Evolutionary conservation across 805 yeast genomes (phyloP).

Genomic region (Metschnikowia matae): DNA sequence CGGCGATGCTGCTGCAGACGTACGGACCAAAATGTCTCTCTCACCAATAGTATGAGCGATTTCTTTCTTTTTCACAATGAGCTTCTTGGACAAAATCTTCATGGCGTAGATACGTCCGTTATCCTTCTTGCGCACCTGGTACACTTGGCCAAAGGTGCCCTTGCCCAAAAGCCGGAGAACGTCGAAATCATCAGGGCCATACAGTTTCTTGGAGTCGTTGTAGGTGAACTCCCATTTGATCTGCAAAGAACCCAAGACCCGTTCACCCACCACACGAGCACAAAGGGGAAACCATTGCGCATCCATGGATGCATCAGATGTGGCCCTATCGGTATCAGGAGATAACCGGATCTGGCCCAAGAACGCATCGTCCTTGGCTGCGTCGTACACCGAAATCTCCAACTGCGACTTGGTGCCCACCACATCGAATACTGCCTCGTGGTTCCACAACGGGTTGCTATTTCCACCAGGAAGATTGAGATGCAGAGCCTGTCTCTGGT

Average conservation of each 20-base stretch:
- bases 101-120: conserved; percentile 91
- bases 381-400: conserved; percentile 89
- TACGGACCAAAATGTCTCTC: conserved; percentile 87
- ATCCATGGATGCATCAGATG: conserved; percentile 36
- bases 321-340: conserved; percentile 50
- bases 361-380: conserved; percentile 74
- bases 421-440: conserved; percentile 89
- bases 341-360: conserved; percentile 77
- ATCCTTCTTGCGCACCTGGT: conserved; percentile 89
- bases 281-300: conserved; percentile 74
- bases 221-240: conserved; percentile 68
- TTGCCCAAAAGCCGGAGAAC: conserved; percentile 86
- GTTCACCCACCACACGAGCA: conserved; percentile 71
- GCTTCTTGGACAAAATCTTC: conserved; percentile 93
- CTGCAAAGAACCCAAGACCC: conserved; percentile 72
- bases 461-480: conserved; percentile 22
- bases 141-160: conserved; percentile 97
- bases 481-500: conserved; percentile 39
- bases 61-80: conserved; percentile 94
- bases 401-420: conserved; percentile 78
- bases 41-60: conserved; percentile 98
- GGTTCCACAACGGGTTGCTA: conserved; percentile 80
- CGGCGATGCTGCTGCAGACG: conserved; percentile 84
- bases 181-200: conserved; percentile 94
- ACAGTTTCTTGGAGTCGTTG: conserved; percentile 64